Conservation (phyloP, 2,329 filamentous ascomycete species). For the Tolypocladium capitatum region DNA sequence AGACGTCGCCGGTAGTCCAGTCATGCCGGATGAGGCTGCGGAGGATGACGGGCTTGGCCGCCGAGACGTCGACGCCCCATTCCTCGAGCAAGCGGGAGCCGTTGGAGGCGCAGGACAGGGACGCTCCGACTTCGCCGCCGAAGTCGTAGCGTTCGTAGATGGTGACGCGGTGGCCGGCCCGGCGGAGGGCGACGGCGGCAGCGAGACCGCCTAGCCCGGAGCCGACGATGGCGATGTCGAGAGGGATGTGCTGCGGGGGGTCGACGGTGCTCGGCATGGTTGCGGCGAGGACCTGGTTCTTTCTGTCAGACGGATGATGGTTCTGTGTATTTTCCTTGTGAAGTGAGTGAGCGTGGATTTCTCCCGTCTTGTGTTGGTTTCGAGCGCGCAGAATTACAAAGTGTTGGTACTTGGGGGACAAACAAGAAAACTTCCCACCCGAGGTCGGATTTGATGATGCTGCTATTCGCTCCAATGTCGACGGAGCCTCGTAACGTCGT, state of each 20-base stretch:
- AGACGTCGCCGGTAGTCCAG: slow-evolving; percentile 48
- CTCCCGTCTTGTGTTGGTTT: background rate
- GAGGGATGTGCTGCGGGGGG: slow-evolving; percentile 2
- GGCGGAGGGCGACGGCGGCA: slow-evolving; percentile 25
- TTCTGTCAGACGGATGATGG: no score
- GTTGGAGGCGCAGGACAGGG: slow-evolving; percentile 50
- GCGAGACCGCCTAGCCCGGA: slow-evolving; percentile 26
- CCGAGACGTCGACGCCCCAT: slow-evolving; percentile 46
- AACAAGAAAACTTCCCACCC: background rate
- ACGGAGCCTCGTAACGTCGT: background rate
- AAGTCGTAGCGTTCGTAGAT: slow-evolving; percentile 51
- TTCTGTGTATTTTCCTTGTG: background rate
- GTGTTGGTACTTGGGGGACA: background rate
- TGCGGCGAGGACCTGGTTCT: background rate
- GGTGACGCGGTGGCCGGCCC: slow-evolving; percentile 29
- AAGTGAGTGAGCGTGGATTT: background rate
- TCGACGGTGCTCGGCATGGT: background rate
- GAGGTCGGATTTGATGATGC: no score
- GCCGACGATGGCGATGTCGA: slow-evolving; percentile 24
- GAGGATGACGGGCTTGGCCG: slow-evolving; percentile 47
- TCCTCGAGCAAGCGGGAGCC: slow-evolving; percentile 50
- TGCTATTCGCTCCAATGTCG: background rate
- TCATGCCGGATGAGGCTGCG: slow-evolving; percentile 48
- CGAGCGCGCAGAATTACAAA: background rate
- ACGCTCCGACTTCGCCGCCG: slow-evolving; percentile 50